phyloP scores from a whole-genome alignment of 345 rosid genomes.

The Crucihimalaya himalaica region DNA sequence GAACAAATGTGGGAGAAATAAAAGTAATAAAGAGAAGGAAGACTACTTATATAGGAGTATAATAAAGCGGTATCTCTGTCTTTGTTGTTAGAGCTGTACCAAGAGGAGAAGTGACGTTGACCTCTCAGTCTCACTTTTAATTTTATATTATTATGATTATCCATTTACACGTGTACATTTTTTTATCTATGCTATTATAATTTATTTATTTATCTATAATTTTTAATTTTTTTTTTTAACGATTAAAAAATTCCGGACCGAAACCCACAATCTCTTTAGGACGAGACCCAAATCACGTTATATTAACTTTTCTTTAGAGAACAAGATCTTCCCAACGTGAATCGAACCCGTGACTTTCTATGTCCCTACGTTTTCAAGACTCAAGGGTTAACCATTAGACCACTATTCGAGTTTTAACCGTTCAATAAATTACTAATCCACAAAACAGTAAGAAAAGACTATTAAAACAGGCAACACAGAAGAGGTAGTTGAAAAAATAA shows the following conservation, averaged over 20 bases:
- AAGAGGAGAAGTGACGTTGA: conserved; percentile 32
- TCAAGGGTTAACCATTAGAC: too few species aligned
- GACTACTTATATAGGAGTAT: conserved; percentile 37
- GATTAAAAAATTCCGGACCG: too few species aligned
- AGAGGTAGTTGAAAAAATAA: neutral
- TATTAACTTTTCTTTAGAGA: too few species aligned
- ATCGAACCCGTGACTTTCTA: too few species aligned
- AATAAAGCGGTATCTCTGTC: conserved; percentile 20
- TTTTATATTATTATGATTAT: conserved; percentile 6
- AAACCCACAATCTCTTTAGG: too few species aligned
- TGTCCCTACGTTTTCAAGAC: too few species aligned
- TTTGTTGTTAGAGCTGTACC: conserved; percentile 28
- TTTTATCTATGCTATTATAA: too few species aligned
- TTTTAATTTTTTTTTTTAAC: too few species aligned
- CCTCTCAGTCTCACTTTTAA: conserved; percentile 30
- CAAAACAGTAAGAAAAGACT: conserved; percentile 11
- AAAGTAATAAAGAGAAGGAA: neutral
- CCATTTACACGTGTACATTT: conserved; percentile 11
- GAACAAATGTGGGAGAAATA: conserved; percentile 3
- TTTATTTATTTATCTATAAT: neutral
- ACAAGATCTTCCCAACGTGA: too few species aligned
- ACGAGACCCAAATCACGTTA: too few species aligned
- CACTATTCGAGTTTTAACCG: neutral
- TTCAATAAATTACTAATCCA: conserved; percentile 7
- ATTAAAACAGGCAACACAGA: neutral